A percentile compares a stretch with the other conserved stretches of the same genome.
Conservation (phyloP, 169 alveolate species). For the Plasmodium billcollinsi region DNA sequence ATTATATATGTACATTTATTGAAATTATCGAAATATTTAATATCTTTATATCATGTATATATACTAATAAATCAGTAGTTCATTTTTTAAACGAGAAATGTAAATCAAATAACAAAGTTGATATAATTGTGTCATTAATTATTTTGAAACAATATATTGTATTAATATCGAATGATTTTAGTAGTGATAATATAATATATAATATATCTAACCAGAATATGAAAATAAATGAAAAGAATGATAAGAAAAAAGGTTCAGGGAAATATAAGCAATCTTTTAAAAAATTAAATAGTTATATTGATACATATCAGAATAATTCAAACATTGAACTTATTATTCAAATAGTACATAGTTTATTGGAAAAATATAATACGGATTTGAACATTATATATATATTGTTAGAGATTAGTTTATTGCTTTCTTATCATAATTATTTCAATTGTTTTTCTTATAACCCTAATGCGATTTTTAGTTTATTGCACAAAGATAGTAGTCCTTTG, state of each 20-base stretch:
- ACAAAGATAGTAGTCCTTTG: conserved; percentile 35
- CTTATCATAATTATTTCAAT: conserved; percentile 45
- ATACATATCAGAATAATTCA: conserved; percentile 19
- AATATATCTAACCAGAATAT: conserved; percentile 60
- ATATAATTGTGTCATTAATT: conserved; percentile 30
- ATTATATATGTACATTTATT: conserved; percentile 25
- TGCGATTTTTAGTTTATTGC: conserved; percentile 50
- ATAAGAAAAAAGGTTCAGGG: conserved; percentile 1
- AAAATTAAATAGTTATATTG: conserved; percentile 49
- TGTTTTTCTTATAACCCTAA: conserved; percentile 52
- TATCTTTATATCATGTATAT: conserved; percentile 45
- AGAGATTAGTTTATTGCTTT: conserved; percentile 36
- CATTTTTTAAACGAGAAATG: conserved; percentile 45
- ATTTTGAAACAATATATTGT: conserved; percentile 55
- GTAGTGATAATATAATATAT: conserved; percentile 10
- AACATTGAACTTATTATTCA: conserved; percentile 42
- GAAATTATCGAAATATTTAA: conserved; percentile 70
- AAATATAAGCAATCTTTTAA: conserved; percentile 18
- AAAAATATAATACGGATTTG: conserved; percentile 33
- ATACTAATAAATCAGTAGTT: conserved; percentile 46
- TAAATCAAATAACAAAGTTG: conserved; percentile 27
- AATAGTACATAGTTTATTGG: conserved; percentile 29
- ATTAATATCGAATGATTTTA: conserved; percentile 47
- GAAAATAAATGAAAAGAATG: background rate
- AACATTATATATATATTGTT: conserved; percentile 47